Conservation (phyloP, 257 asterid species). For the Solanum appendiculatum region DNA sequence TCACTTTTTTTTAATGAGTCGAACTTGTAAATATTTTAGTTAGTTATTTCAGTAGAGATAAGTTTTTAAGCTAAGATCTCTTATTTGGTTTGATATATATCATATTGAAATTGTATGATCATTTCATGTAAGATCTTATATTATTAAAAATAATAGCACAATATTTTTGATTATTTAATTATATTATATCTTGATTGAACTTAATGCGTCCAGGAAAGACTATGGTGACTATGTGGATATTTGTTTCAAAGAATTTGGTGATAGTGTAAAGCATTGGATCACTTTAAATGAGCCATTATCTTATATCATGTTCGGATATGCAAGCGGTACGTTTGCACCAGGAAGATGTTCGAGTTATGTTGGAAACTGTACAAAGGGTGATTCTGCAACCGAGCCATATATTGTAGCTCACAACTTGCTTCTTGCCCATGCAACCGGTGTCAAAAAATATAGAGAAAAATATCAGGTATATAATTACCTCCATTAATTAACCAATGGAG, state of each 20-base stretch:
- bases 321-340: conserved; percentile 15
- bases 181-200: background rate
- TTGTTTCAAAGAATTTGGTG: conserved; percentile 26
- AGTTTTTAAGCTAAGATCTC: background rate
- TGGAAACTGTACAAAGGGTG: conserved; percentile 5
- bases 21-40: background rate
- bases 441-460: conserved; percentile 4
- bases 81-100: background rate
- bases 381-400: conserved; percentile 27
- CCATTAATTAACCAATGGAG: background rate
- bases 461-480: conserved; percentile 13
- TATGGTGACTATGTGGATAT: conserved; percentile 11
- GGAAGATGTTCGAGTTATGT: conserved; percentile 5
- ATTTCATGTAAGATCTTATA: background rate
- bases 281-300: conserved; percentile 20
- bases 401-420: conserved; percentile 16
- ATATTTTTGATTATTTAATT: background rate
- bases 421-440: conserved; percentile 21
- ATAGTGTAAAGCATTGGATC: conserved; percentile 23
- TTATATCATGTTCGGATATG: conserved; percentile 4
- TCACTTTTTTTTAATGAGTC: background rate
- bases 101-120: background rate
- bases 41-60: background rate
- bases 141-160: background rate
- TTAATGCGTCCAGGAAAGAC: conserved; percentile 1